Base-by-base conservation (phyloP, 2,329 filamentous ascomycete species). In the Domatiomyces globalis region DNA sequence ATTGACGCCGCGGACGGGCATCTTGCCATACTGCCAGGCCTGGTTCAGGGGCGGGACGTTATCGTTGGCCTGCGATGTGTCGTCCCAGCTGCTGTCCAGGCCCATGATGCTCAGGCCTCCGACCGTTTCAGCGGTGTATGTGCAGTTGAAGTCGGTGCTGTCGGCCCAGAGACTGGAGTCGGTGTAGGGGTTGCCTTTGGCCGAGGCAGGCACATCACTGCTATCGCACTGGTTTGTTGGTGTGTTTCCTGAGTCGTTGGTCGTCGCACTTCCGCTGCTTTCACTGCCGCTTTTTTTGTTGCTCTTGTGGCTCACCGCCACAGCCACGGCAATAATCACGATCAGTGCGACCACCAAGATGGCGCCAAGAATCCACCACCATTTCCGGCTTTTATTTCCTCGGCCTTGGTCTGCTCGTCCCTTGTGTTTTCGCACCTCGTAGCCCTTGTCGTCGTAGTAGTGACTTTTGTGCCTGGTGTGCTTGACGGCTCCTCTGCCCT, bases 151-250 rank as follows among this genome's bases (percentile, higher is more conserved):
- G 62, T 89, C 87, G 0, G 75, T 77, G 0, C 89, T 95, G 60
- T 94, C 84, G 58, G 85, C 84, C 92, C 92, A 98, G 1, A 83
- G 81, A 66, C 87, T 94, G 0, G 92, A 92, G 63, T 98, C 89
- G 18, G 95, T 74, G 56, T 85, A 83, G 9, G 33, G 33, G 1
- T 84, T 86, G 12, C 81, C 87, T 66, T 79, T 81, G 61, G 80
- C 88, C 55, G 74, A 74, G 51, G 71, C 69, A 36, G 85, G 85
- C 48, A 86, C 78, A 52, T 73, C 76, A 57, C 71, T 69, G 22
- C 73, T 71, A 49, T 76, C 73, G 50, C 80, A 61, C 9, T 51
- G 71, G 20, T 73, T 72, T 54, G 73, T 66, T 3, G 85, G 67
- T 9, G 55, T 56, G 5, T 62, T 63, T 48, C 55, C 58, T 39